Conservation (phyloP, 768 basidiomycete genomes). For the Lentinula edodes region DNA sequence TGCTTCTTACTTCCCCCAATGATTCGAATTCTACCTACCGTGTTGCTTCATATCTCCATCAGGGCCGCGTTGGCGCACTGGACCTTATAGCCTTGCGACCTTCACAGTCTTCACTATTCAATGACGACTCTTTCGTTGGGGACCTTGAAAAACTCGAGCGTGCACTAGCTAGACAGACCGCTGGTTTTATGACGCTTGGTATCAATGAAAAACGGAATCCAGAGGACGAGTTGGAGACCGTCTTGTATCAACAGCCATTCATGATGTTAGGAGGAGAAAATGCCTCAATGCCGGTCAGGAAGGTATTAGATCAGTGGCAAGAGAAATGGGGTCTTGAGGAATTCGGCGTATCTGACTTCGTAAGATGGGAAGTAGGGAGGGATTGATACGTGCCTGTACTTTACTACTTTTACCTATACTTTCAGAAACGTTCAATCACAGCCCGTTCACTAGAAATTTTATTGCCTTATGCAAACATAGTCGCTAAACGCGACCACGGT, state of each 20-base stretch:
- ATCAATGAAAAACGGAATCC: slow-evolving; percentile 23
- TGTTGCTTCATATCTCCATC: slow-evolving; percentile 58
- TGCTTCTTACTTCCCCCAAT: slow-evolving; percentile 21
- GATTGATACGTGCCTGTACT: background rate
- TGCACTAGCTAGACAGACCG: slow-evolving; percentile 77
- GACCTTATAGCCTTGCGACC: slow-evolving; percentile 51
- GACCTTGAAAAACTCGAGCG: slow-evolving; percentile 64
- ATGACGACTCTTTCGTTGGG: slow-evolving; percentile 42
- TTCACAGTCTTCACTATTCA: slow-evolving; percentile 37
- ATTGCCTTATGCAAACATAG: background rate
- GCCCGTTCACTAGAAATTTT: background rate
- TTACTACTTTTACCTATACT: no score
- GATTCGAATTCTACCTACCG: slow-evolving; percentile 33
- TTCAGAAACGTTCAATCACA: background rate
- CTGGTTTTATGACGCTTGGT: slow-evolving; percentile 67
- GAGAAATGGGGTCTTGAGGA: slow-evolving; percentile 37
- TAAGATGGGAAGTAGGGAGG: slow-evolving; percentile 24
- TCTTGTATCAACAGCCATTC: slow-evolving; percentile 69
- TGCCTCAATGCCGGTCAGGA: slow-evolving; percentile 33
- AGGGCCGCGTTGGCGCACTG: slow-evolving; percentile 59
- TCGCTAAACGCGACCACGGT: background rate
- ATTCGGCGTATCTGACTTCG: slow-evolving; percentile 20
- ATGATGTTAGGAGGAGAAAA: slow-evolving; percentile 63
- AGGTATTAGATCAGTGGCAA: slow-evolving; percentile 53
- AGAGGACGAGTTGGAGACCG: slow-evolving; percentile 36